Evolutionary conservation across 2,329 filamentous ascomycete species (phyloP).

Genomic region (Stachybotrys elegans): DNA sequence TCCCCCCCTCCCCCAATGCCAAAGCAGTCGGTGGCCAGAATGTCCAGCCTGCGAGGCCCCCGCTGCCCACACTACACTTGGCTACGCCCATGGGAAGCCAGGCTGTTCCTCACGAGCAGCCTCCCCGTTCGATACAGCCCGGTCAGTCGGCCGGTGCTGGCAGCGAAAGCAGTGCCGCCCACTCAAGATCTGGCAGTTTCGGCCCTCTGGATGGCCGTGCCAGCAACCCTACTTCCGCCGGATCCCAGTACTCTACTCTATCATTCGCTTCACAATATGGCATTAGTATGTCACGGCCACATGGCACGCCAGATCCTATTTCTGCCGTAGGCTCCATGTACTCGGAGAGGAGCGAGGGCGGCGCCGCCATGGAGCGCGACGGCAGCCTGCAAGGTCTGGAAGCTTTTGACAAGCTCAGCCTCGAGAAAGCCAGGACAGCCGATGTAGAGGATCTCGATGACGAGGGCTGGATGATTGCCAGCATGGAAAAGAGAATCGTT

Average conservation of each 20-base stretch:
- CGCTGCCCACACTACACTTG: constrained; percentile 74
- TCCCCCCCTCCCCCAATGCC: constrained; percentile 78
- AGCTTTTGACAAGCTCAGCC: constrained; percentile 71
- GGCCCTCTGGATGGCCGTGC: constrained; percentile 68
- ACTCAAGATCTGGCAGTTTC: constrained; percentile 81
- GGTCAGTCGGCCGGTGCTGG: constrained; percentile 68
- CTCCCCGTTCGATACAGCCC: constrained; percentile 45
- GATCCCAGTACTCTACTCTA: constrained; percentile 78
- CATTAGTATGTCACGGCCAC: constrained; percentile 59
- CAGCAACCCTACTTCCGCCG: constrained; percentile 79
- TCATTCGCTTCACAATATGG: constrained; percentile 73
- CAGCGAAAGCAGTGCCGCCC: constrained; percentile 72
- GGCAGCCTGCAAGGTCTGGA: constrained; percentile 73
- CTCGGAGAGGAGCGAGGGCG: constrained; percentile 73
- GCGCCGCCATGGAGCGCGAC: constrained; percentile 74
- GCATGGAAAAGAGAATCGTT: constrained; percentile 78
- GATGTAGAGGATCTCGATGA: constrained; percentile 96
- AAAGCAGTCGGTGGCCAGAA: constrained; percentile 62
- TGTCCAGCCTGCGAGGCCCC: constrained; percentile 37
- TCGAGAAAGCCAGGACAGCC: constrained; percentile 76
- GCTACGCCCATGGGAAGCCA: constrained; percentile 85
- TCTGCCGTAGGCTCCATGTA: constrained; percentile 84
- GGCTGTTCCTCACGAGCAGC: constrained; percentile 65
- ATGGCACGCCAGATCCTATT: constrained; percentile 74
- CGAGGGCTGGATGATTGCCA: constrained; percentile 90